phyloP scores from a whole-genome alignment of 768 basidiomycete genomes.

The Leccinum sublutescens region DNA sequence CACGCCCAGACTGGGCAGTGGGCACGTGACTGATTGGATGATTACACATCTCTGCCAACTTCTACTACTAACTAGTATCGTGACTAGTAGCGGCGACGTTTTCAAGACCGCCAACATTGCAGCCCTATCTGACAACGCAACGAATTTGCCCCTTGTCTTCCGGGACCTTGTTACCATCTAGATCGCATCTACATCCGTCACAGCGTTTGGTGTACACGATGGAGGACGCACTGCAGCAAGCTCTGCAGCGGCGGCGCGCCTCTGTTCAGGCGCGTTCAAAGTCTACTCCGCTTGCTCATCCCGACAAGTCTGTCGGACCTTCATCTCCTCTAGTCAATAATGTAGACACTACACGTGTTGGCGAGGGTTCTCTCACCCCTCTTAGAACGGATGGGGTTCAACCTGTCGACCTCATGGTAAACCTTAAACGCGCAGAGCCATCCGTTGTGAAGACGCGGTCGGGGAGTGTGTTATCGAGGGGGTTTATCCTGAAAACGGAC shows the following conservation, averaged over 20 bases:
- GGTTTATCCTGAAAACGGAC: constrained; percentile 95
- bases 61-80: no score
- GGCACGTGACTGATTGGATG: no score
- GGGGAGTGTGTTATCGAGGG: constrained; percentile 81
- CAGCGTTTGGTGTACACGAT: background rate
- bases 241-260: background rate
- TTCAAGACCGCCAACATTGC: background rate
- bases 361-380: constrained; percentile 1
- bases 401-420: constrained; percentile 59
- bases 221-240: background rate
- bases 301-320: constrained; percentile 6
- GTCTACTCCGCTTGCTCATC: constrained; percentile 10
- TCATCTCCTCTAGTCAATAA: constrained; percentile 2
- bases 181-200: background rate
- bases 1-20: no score
- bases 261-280: constrained; percentile 2
- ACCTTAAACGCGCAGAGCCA: constrained; percentile 62
- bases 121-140: background rate
- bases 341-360: constrained; percentile 7
- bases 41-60: no score
- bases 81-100: background rate
- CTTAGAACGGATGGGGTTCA: constrained; percentile 10
- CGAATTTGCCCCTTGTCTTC: background rate
- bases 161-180: background rate
- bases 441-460: constrained; percentile 79